Conservation (phyloP, 441 rosid species). For the Populus trichocarpa region DNA sequence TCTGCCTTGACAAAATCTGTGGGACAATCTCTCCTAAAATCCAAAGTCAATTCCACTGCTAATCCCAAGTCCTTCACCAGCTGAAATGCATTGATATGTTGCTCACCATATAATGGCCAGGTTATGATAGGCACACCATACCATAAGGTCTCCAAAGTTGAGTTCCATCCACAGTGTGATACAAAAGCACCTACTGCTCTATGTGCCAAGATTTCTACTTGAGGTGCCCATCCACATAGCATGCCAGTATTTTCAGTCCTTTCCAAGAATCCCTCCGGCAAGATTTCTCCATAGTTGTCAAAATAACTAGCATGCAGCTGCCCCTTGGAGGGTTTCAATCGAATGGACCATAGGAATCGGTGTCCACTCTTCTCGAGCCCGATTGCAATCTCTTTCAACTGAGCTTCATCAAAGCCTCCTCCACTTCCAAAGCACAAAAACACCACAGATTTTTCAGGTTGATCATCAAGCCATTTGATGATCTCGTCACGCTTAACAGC, state of each 20-base stretch:
- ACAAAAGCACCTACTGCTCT: neutral
- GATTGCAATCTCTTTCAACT: slow-evolving; percentile 16
- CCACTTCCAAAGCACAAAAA: slow-evolving; percentile 59
- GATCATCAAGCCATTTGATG: slow-evolving; percentile 44
- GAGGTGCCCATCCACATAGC: slow-evolving; percentile 6
- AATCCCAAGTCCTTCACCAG: neutral
- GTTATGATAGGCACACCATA: neutral
- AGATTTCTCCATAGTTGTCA: neutral
- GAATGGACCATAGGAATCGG: slow-evolving; percentile 18
- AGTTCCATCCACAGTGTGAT: slow-evolving; percentile 4
- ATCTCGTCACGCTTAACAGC: slow-evolving; percentile 1
- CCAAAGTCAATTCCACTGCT: neutral
- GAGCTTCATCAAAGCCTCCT: slow-evolving; percentile 32
- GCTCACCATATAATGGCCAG: neutral
- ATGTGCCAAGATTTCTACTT: neutral
- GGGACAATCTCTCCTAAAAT: neutral
- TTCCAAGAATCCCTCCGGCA: neutral
- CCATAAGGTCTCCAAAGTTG: slow-evolving; percentile 3
- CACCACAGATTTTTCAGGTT: slow-evolving; percentile 41
- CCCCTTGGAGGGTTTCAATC: neutral
- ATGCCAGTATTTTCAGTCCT: neutral
- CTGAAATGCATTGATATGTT: neutral
- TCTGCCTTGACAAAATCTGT: neutral
- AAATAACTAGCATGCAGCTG: neutral
- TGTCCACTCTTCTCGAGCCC: slow-evolving; percentile 20